Evolutionary conservation across 2,329 filamentous ascomycete species (phyloP).

Genomic region (Pezicula radicicola): DNA sequence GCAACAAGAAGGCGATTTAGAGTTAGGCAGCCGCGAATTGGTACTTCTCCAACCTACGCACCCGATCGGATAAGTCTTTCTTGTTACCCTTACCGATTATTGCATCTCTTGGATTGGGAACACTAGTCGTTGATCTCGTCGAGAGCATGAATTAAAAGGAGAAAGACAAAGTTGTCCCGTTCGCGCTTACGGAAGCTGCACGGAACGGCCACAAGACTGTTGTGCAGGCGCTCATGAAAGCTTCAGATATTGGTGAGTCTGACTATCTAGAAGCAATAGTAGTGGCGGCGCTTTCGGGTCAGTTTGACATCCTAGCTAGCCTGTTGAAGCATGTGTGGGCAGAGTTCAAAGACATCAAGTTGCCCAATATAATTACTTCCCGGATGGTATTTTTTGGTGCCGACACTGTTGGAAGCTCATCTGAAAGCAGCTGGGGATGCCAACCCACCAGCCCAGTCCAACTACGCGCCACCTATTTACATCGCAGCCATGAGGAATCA

Average conservation of each 20-base stretch:
- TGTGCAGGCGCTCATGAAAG: neutral
- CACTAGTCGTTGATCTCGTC: neutral
- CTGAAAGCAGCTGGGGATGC: neutral
- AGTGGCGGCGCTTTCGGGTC: no score
- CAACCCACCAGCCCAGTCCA: neutral
- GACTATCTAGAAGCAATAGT: neutral
- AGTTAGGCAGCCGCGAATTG: constrained; percentile 2
- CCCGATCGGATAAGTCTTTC: constrained; percentile 2
- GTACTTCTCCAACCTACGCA: constrained; percentile 3
- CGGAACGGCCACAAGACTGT: no score
- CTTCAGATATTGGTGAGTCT: neutral
- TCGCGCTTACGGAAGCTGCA: no score
- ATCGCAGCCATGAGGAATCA: neutral
- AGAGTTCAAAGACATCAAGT: neutral
- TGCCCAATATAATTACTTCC: neutral
- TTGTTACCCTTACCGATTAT: constrained; percentile 4
- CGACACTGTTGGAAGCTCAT: neutral
- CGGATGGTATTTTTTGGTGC: neutral
- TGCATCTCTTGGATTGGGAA: constrained; percentile 3
- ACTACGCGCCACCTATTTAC: neutral
- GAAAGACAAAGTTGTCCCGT: neutral
- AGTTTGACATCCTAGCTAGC: neutral
- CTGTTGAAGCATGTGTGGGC: neutral
- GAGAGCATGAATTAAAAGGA: neutral
- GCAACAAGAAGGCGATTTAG: neutral